Evolutionary conservation across 2,329 filamentous ascomycete genomes (phyloP).

Genomic region (Aspergillus intermedius): DNA sequence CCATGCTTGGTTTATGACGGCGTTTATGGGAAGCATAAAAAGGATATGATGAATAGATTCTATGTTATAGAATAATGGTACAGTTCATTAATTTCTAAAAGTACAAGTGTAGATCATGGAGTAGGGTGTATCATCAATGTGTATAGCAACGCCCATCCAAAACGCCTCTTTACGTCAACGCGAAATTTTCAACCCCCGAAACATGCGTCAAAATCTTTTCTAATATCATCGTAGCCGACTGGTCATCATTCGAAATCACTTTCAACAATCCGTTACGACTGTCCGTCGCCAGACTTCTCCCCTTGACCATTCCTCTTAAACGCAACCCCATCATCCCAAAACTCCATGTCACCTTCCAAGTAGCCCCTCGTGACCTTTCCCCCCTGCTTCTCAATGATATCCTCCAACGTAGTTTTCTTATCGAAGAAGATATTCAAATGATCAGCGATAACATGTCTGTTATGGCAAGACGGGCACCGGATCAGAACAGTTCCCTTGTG

Average conservation of each 20-base stretch:
- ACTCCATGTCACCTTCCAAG: constrained; percentile 79
- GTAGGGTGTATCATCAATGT: constrained; percentile 12
- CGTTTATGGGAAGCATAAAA: constrained; percentile 13
- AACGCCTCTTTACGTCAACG: neutral
- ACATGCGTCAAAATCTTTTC: neutral
- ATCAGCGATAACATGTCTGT: constrained; percentile 86
- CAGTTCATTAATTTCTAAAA: neutral
- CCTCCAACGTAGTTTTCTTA: constrained; percentile 36
- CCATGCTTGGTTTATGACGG: constrained; percentile 13
- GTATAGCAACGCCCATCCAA: neutral
- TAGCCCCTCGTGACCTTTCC: constrained; percentile 76
- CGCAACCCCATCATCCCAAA: constrained; percentile 70
- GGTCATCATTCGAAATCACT: too few species aligned
- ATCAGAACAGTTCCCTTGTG: constrained; percentile 85
- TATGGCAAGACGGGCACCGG: constrained; percentile 77
- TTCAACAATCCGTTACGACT: too few species aligned
- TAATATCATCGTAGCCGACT: neutral
- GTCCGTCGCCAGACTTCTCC: constrained; percentile 4
- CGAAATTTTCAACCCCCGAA: neutral
- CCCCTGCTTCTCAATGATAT: constrained; percentile 35
- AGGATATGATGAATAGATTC: neutral
- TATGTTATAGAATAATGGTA: neutral
- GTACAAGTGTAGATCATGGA: constrained; percentile 18
- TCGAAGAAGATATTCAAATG: constrained; percentile 61
- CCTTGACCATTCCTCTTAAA: constrained; percentile 6